Base-by-base conservation (phyloP, 1,284 basidiomycete genomes). In the Flammula alnicola region DNA sequence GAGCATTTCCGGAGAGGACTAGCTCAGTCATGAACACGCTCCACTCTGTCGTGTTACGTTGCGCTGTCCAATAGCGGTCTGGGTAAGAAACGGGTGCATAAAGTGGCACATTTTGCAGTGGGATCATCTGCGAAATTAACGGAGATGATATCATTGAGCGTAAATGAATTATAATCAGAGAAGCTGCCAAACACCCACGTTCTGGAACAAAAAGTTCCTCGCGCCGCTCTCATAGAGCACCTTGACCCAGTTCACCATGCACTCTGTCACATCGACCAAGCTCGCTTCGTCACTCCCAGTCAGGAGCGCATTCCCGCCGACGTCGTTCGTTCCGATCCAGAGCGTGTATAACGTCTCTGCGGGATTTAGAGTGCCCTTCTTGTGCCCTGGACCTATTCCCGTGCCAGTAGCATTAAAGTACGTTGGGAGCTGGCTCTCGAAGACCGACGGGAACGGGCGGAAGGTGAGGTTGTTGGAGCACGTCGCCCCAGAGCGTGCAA, bases 21-120 rank as follows among this genome's bases (percentile, higher is more conserved):
- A 78, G 67, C 53, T 80, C 77, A 4, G 55, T 68, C 69, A 79
- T 79, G 59, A 67, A 67, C 10, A 79, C 65, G 53, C 65, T 75
- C 77, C 78, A 80, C 59, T 73, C 73, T 1, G 77, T 79, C 5
- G 75, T 68, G 53, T 80, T 80, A 20, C 75, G 70, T 35, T 68
- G 59, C 7, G 65, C 61, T 22, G 65, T 65, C 78, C 77, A 80
- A 52, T 73, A 79, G 26, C 49, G 61, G 51, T 60, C 74, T 1
- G 69, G 67, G 47, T 77, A 79, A 3, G 76, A 76, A 41, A 67
- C 41, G 4, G 63, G 61, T 9, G 72, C 57, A 51, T 79, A 80
- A 14, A 78, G 58, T n/a, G 73, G 69, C 4, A 71, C 67, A 4
- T 65, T 61, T 44, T 79, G 66, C 23, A 80, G 67, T 1, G 78